phyloP scores from a whole-genome alignment of 2,329 filamentous ascomycete genomes.

The Nigrospora osmanthi region DNA sequence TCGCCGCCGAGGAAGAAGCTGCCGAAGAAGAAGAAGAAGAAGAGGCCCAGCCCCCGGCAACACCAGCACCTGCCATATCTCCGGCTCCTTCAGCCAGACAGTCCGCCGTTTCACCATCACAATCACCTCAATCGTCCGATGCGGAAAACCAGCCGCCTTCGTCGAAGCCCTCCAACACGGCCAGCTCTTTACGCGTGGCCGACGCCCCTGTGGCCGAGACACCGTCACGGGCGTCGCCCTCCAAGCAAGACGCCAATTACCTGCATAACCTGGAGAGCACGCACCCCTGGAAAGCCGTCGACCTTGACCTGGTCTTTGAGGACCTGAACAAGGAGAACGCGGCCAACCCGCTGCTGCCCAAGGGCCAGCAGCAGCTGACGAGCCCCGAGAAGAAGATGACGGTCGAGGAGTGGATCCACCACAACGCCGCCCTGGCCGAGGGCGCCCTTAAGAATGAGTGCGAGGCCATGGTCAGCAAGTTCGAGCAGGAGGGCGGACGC shows the following conservation, averaged over 20 bases:
- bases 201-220: constrained; percentile 38
- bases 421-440: constrained; percentile 75
- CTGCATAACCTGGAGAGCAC: constrained; percentile 49
- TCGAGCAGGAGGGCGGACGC: constrained; percentile 74
- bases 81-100: constrained; percentile 43
- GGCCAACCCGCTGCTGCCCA: constrained; percentile 33
- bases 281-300: constrained; percentile 62
- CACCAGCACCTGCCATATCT: constrained; percentile 32
- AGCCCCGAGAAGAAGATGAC: constrained; percentile 82
- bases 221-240: constrained; percentile 48
- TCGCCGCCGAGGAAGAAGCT: too few relatives aligned
- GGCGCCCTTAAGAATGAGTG: constrained; percentile 72
- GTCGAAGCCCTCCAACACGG: constrained; percentile 46
- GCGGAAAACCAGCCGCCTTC: constrained; percentile 74
- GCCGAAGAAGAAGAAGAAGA: neutral
- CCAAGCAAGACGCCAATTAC: constrained; percentile 51
- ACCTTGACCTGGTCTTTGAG: constrained; percentile 66
- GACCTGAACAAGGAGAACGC: constrained; percentile 44
- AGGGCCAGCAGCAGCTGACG: constrained; percentile 53
- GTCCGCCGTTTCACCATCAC: constrained; percentile 51
- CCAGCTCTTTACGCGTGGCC: constrained; percentile 36
- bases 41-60: constrained; percentile 16
- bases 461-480: constrained; percentile 72
- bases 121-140: constrained; percentile 69
- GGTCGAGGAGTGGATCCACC: constrained; percentile 85